Evolutionary conservation across 257 asterid species (phyloP).

Genomic region (Fraxinus excelsior): DNA sequence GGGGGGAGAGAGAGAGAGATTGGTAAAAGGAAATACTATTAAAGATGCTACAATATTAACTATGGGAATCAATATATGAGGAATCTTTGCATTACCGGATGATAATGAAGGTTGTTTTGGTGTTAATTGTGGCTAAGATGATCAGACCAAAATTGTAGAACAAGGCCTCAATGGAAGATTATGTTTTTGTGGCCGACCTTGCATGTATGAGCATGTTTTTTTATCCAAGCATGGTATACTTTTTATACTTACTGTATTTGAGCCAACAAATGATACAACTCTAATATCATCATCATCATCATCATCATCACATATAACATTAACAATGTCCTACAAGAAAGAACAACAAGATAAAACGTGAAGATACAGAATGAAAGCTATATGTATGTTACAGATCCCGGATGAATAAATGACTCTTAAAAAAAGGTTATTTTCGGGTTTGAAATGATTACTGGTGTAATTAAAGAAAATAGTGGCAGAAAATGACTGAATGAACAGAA

Average conservation of each 20-base stretch:
- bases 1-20: no score
- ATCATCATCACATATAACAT: slow-evolving; percentile 90
- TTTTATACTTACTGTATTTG: slow-evolving; percentile 64
- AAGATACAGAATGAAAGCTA: slow-evolving; percentile 1
- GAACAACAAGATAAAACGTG: slow-evolving; percentile 21
- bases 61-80: not conserved
- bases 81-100: not conserved
- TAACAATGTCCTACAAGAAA: slow-evolving; percentile 67
- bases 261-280: slow-evolving; percentile 98
- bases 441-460: slow-evolving; percentile 18
- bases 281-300: slow-evolving; percentile 72
- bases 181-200: not conserved
- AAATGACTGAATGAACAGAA: slow-evolving; percentile 20
- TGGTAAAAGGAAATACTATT: not conserved
- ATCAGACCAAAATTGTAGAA: not conserved
- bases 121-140: not conserved
- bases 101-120: not conserved
- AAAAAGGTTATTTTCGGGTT: slow-evolving; percentile 13
- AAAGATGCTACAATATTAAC: not conserved
- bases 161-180: not conserved
- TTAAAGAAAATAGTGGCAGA: slow-evolving; percentile 12
- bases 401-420: slow-evolving; percentile 2
- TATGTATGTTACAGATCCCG: slow-evolving; percentile 14
- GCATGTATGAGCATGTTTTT: not conserved
- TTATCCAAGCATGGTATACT: not conserved